A percentile compares a stretch with the other conserved stretches of the same genome.
Evolutionary conservation across 345 rosid species (phyloP).

Genomic region (Eucalyptus sp.): DNA sequence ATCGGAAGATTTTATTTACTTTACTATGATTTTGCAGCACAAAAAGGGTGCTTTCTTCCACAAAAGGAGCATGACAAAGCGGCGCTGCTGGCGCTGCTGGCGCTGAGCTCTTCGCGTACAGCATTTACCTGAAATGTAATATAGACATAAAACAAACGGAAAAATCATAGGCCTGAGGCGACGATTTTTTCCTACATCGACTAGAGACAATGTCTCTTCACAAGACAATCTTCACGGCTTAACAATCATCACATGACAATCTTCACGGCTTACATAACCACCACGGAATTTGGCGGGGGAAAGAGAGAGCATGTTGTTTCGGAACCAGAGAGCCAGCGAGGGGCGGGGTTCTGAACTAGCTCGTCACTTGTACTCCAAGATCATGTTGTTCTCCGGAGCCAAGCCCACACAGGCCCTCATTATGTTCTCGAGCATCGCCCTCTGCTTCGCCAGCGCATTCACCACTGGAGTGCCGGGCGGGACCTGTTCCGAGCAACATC

Average conservation of each 20-base stretch:
- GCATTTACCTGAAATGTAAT: not conserved
- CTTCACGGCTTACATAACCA: not conserved
- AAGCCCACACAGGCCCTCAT: conserved; percentile 87
- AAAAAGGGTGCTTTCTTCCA: not conserved
- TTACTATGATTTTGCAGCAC: not conserved
- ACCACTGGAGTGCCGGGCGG: conserved; percentile 97
- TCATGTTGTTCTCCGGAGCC: conserved; percentile 99
- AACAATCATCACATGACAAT: not conserved
- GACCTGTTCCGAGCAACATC: conserved; percentile 24
- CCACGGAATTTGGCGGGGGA: not conserved
- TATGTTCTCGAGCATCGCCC: conserved; percentile 97
- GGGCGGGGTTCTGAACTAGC: not conserved
- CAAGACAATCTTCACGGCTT: not conserved
- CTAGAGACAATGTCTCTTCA: not conserved
- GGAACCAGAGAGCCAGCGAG: not conserved
- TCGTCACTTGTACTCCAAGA: conserved; percentile 85
- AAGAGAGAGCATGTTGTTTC: not conserved
- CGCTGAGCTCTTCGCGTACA: not conserved
- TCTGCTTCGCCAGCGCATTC: conserved; percentile 90
- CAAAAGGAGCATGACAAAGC: not conserved
- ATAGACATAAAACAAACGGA: not conserved
- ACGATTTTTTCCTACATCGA: not conserved
- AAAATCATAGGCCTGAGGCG: not conserved
- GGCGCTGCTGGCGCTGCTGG: accelerated
- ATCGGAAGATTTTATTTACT: not conserved